Evolutionary conservation across 1,284 basidiomycete genomes (phyloP).

Genomic region (Apiotrichum porosum): DNA sequence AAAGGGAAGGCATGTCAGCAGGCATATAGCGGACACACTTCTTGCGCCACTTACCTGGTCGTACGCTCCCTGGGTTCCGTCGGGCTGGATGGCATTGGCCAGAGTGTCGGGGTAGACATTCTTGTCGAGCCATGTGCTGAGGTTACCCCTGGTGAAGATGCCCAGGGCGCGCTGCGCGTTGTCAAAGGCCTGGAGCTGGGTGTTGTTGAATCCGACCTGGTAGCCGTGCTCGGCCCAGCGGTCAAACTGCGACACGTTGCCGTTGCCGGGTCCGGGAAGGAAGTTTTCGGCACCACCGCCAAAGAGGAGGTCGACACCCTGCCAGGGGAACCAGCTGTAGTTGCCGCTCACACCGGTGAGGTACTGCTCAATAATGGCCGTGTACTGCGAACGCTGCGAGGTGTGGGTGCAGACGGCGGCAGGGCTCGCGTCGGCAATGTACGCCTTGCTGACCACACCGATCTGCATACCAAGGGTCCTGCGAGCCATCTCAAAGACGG

Average conservation of each 20-base stretch:
- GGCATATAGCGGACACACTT: no score
- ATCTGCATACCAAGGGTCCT: slow-evolving; percentile 43
- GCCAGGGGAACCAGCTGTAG: slow-evolving; percentile 47
- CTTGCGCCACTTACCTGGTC: no score
- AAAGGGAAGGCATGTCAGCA: no score
- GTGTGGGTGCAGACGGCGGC: slow-evolving; percentile 47
- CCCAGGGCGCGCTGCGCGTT: slow-evolving; percentile 46
- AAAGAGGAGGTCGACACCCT: slow-evolving; percentile 45
- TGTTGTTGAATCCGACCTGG: slow-evolving; percentile 46
- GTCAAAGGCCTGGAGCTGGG: slow-evolving; percentile 40
- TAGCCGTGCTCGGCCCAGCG: slow-evolving; percentile 45
- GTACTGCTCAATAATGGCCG: slow-evolving; percentile 46
- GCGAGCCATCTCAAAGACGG: slow-evolving; percentile 43
- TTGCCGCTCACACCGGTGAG: slow-evolving; percentile 43
- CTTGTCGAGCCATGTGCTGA: slow-evolving; percentile 49
- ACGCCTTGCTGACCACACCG: slow-evolving; percentile 50
- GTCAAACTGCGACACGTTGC: slow-evolving; percentile 46
- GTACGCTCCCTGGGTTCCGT: slow-evolving; percentile 35
- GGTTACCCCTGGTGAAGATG: slow-evolving; percentile 46
- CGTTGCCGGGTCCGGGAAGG: slow-evolving; percentile 36
- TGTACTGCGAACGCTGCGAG: slow-evolving; percentile 39
- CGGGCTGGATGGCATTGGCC: slow-evolving; percentile 28
- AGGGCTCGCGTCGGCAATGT: slow-evolving; percentile 50
- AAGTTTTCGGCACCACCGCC: slow-evolving; percentile 49
- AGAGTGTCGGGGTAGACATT: slow-evolving; percentile 46